Evolutionary conservation across 768 basidiomycete genomes (phyloP).

Genomic region (Rossbeevera mucosa): DNA sequence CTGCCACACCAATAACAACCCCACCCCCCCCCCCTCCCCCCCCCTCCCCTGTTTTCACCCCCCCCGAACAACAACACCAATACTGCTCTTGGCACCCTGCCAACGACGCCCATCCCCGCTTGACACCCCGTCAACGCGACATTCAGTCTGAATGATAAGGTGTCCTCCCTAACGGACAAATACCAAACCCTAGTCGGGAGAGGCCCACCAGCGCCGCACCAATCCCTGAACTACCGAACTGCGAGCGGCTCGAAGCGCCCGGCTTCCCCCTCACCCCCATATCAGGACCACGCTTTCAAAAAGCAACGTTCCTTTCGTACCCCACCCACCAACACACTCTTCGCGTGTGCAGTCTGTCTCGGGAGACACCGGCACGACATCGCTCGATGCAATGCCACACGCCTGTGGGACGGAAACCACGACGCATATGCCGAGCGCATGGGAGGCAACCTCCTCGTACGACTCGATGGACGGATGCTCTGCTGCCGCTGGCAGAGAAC

Average conservation of each 20-base stretch:
- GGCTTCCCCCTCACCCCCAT: not conserved
- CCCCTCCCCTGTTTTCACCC: too few relatives aligned
- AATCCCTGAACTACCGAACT: not conserved
- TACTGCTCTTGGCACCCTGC: not conserved
- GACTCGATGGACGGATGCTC: not conserved
- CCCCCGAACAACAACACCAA: too few relatives aligned
- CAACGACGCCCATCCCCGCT: not conserved
- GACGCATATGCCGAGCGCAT: not conserved
- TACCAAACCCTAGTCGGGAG: not conserved
- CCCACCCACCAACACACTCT: not conserved
- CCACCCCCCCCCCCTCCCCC: too few relatives aligned
- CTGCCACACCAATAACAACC: too few relatives aligned
- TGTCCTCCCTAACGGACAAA: not conserved
- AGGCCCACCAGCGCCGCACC: not conserved
- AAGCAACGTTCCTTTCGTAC: not conserved
- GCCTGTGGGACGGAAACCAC: not conserved
- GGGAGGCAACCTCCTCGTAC: not conserved
- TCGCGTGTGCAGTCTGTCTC: not conserved
- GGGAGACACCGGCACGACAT: not conserved
- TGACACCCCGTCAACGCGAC: not conserved
- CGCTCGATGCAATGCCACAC: fast-evolving
- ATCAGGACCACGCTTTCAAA: not conserved
- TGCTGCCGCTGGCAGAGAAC: not conserved
- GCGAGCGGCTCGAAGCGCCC: not conserved
- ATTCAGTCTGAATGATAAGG: not conserved